Percentiles rank a stretch among this genome's conserved stretches.
Conservation (phyloP, 1,139 yeast species). For the Taphrina sp. region DNA sequence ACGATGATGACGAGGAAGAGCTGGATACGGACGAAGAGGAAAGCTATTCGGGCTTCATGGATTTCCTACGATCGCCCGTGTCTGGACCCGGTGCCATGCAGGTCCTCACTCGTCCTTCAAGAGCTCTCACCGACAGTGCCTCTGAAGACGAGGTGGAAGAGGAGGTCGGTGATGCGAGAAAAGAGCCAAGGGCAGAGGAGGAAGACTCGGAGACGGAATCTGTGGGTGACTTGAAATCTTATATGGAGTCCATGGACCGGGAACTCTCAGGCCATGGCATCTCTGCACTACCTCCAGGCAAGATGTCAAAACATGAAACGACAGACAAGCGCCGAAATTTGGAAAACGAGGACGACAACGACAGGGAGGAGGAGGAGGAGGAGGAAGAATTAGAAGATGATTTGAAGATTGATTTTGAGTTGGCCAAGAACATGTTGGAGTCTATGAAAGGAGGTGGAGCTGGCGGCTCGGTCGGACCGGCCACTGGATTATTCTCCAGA, state of each 20-base stretch:
- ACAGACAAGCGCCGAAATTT: neutral
- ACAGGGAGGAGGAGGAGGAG: constrained; percentile 37
- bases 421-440: constrained; percentile 40
- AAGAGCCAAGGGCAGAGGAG: too few species aligned
- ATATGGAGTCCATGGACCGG: constrained; percentile 38
- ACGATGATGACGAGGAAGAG: constrained; percentile 37
- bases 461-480: constrained; percentile 47
- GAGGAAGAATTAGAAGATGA: constrained; percentile 39
- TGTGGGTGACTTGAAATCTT: constrained; percentile 37
- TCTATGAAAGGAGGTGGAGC: constrained; percentile 42
- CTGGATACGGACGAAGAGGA: constrained; percentile 56
- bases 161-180: too few species aligned
- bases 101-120: neutral
- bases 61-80: constrained; percentile 46
- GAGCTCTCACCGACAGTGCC: constrained; percentile 11
- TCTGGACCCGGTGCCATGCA: neutral
- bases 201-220: constrained; percentile 39
- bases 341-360: neutral
- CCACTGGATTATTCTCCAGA: constrained; percentile 44
- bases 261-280: constrained; percentile 20
- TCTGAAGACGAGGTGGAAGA: constrained; percentile 35
- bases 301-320: neutral
- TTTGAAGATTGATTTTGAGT: constrained; percentile 34
- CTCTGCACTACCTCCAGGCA: neutral
- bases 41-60: constrained; percentile 52